phyloP scores from a whole-genome alignment of 306 rosid genomes.

The Fragaria iinumae region DNA sequence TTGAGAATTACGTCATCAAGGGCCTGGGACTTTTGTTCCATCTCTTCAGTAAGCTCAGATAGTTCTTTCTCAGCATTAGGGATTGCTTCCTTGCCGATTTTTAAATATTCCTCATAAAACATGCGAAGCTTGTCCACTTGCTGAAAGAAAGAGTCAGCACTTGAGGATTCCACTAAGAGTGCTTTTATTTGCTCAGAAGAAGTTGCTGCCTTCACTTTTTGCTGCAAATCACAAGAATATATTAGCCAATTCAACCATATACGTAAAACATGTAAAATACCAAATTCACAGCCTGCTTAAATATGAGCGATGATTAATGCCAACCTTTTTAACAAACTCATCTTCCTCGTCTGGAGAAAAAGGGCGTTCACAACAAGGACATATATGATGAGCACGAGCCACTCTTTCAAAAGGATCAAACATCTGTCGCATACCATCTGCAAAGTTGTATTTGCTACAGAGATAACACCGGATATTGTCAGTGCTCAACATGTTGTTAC shows the following conservation, averaged over 20 bases:
- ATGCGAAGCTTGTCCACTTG: constrained; percentile 87
- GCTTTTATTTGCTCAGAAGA: constrained; percentile 78
- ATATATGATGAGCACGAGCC: constrained; percentile 85
- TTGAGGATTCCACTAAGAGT: constrained; percentile 66
- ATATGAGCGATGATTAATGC: constrained; percentile 24
- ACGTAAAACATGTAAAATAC: background rate
- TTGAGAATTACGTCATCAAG: constrained; percentile 73
- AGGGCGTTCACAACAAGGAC: constrained; percentile 97
- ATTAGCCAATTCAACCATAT: constrained; percentile 28
- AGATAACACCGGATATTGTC: constrained; percentile 34
- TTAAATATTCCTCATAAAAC: constrained; percentile 80
- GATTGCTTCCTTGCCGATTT: constrained; percentile 68
- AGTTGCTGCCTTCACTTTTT: constrained; percentile 79
- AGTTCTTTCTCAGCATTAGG: constrained; percentile 77
- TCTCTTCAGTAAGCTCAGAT: constrained; percentile 54
- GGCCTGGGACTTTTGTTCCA: constrained; percentile 68
- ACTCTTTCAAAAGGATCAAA: constrained; percentile 94
- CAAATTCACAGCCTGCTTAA: constrained; percentile 3
- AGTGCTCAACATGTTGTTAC: constrained; percentile 20
- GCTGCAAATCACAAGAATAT: constrained; percentile 52
- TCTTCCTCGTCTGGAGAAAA: constrained; percentile 92
- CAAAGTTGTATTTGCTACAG: constrained; percentile 80
- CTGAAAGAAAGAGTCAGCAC: constrained; percentile 72
- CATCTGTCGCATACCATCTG: constrained; percentile 94
- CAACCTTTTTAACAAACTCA: constrained; percentile 89